Evolutionary conservation across 148 eudicot genomes (phyloP).

Genomic region (Beta vulgaris): DNA sequence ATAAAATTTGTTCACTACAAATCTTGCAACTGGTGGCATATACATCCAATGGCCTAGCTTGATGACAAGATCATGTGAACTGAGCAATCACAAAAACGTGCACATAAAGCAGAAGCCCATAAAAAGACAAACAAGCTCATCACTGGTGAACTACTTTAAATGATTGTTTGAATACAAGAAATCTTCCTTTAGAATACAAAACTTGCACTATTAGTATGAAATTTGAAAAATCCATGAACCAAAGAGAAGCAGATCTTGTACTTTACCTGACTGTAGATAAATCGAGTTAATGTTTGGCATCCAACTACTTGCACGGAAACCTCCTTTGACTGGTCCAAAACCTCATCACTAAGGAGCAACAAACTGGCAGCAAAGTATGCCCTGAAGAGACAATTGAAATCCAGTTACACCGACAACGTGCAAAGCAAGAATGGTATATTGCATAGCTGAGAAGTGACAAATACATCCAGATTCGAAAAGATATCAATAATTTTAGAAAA

Average conservation of each 20-base stretch:
- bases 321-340: slow-evolving; percentile 65
- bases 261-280: slow-evolving; percentile 79
- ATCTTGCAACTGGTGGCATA: background rate
- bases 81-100: background rate
- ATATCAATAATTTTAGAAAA: background rate
- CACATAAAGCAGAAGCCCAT: background rate
- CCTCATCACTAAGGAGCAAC: slow-evolving; percentile 62
- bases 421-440: background rate
- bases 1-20: no score
- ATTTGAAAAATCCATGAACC: background rate
- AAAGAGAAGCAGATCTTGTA: slow-evolving; percentile 1
- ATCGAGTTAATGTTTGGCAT: slow-evolving; percentile 63
- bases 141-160: background rate
- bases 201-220: background rate
- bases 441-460: background rate
- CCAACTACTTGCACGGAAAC: slow-evolving; percentile 57
- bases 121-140: background rate
- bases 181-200: background rate
- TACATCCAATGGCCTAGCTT: no score
- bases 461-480: background rate
- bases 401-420: slow-evolving; percentile 1
- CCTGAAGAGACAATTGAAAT: slow-evolving; percentile 37
- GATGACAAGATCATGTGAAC: no score
- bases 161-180: background rate
- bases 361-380: slow-evolving; percentile 74